Evolutionary conservation across 306 rosid species (phyloP).

Genomic region (Dicorynia guianensis): DNA sequence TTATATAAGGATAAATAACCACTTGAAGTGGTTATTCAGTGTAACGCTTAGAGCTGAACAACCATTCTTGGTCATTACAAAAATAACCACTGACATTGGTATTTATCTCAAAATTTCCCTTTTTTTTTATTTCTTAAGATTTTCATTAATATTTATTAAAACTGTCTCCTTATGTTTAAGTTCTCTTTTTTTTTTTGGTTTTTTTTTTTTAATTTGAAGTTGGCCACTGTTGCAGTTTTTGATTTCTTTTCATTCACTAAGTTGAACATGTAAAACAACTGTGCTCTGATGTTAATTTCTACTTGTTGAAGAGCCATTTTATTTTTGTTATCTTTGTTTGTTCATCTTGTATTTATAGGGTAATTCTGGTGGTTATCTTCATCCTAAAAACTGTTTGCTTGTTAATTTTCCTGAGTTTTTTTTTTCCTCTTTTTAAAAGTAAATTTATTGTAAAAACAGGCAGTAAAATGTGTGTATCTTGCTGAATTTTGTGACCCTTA

Average conservation of each 20-base stretch:
- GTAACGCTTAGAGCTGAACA: too few relatives aligned
- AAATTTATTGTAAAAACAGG: background rate
- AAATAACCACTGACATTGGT: too few relatives aligned
- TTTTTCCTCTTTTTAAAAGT: too few relatives aligned
- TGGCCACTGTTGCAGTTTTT: background rate
- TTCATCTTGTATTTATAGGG: constrained; percentile 1
- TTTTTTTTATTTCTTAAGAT: constrained; percentile 14
- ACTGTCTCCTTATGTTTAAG: constrained; percentile 1
- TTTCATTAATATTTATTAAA: constrained; percentile 27
- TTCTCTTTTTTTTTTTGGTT: constrained; percentile 26
- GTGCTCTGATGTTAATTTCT: constrained; percentile 2
- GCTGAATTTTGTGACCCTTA: background rate
- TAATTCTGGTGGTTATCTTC: background rate
- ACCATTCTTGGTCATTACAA: too few relatives aligned
- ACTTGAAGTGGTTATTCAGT: too few relatives aligned
- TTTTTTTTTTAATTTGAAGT: background rate
- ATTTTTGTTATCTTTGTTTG: background rate
- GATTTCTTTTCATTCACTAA: background rate
- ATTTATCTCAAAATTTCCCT: too few relatives aligned
- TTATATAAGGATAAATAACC: too few relatives aligned
- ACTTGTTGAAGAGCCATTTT: background rate
- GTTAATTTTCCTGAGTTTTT: constrained; percentile 14
- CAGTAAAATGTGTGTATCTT: background rate
- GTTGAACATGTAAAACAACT: constrained; percentile 19
- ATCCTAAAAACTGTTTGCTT: background rate